Evolutionary conservation across 2,329 filamentous ascomycete species (phyloP).

Genomic region (Gliomastix tumulicola): DNA sequence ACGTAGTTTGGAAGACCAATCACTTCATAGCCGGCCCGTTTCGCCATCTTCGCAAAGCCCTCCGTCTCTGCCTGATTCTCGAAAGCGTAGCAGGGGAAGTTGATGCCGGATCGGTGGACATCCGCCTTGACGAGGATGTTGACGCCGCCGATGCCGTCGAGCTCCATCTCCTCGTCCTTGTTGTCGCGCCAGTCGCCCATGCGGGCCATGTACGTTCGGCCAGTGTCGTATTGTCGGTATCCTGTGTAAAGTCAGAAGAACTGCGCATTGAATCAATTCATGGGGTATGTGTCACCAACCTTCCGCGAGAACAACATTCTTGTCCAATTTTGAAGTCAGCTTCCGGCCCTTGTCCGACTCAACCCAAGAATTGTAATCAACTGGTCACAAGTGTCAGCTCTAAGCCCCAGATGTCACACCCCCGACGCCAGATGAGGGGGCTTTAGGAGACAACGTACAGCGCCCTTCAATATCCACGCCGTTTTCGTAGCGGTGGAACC

Average conservation of each 20-base stretch:
- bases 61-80: slow-evolving; percentile 99
- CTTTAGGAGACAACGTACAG: slow-evolving; percentile 58
- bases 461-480: slow-evolving; percentile 85
- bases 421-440: too few species aligned
- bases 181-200: slow-evolving; percentile 92
- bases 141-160: slow-evolving; percentile 94
- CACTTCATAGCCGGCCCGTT: slow-evolving; percentile 87
- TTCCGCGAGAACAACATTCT: slow-evolving; percentile 81
- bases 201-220: slow-evolving; percentile 78
- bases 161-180: slow-evolving; percentile 84
- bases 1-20: slow-evolving; percentile 94
- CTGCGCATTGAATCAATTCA: neutral
- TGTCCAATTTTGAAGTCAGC: slow-evolving; percentile 65
- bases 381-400: slow-evolving; percentile 32
- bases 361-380: slow-evolving; percentile 99
- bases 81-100: slow-evolving; percentile 94
- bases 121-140: slow-evolving; percentile 98
- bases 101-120: slow-evolving; percentile 93
- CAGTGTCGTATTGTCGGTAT: slow-evolving; percentile 89
- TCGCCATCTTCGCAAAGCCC: slow-evolving; percentile 98
- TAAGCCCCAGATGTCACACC: too few species aligned
- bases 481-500: slow-evolving; percentile 87
- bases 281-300: slow-evolving; percentile 41
- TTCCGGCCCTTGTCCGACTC: slow-evolving; percentile 81
- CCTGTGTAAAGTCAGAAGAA: slow-evolving; percentile 40